These are phyloP conservation scores for Aegilops longissima DNA, from an alignment of 176 grass and related monocot genomes.

Conservation along the genomic window DNA sequence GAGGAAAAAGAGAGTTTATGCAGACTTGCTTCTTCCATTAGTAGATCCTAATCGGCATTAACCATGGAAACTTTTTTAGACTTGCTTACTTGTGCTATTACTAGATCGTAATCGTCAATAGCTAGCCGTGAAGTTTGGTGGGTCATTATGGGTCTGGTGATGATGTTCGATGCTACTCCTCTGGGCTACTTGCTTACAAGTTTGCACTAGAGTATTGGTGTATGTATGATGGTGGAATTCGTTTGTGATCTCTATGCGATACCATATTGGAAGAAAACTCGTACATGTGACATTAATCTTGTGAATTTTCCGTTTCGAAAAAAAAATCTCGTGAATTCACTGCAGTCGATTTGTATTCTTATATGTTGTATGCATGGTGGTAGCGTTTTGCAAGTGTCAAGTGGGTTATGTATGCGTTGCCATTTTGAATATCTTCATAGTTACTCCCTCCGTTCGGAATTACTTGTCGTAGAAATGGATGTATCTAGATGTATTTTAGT, in stretches of 20 bases:
- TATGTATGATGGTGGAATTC: background rate
- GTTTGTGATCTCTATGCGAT: background rate
- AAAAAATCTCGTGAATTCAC: background rate
- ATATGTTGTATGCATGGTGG: background rate
- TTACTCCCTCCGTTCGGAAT: no score
- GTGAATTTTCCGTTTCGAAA: no score
- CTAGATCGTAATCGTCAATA: background rate
- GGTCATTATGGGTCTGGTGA: background rate
- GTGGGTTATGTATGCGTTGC: no score
- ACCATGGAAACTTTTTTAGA: background rate
- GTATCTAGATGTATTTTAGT: no score
- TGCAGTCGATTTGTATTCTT: background rate
- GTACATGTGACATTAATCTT: background rate
- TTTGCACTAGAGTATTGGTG: background rate
- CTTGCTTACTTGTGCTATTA: background rate
- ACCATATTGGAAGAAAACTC: background rate
- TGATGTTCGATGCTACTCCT: background rate
- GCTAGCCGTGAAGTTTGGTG: background rate
- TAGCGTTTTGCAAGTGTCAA: no score
- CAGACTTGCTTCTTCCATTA: background rate
- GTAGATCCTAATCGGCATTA: background rate
- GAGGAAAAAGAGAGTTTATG: background rate
- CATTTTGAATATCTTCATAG: no score
- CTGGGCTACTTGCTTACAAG: background rate
- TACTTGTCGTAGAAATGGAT: no score